Percentiles rank a stretch among this genome's conserved stretches.
Conservation (phyloP, 139 green algal species). For the Yamagishiella unicocca region DNA sequence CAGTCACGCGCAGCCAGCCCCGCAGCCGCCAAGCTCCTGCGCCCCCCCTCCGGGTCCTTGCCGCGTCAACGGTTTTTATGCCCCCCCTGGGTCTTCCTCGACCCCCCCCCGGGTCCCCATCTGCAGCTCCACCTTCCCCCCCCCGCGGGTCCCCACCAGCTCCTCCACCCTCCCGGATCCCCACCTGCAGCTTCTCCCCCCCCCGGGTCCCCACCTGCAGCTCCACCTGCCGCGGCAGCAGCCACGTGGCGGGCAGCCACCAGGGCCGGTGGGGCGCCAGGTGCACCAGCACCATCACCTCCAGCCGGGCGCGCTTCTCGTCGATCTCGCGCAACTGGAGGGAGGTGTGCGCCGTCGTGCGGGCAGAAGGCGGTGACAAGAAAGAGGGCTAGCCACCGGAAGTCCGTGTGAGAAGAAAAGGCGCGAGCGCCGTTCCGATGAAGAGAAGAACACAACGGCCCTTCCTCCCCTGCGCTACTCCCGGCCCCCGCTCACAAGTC, state of each 20-base stretch:
- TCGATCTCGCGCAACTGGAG: slow-evolving; percentile 6
- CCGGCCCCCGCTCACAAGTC: not conserved
- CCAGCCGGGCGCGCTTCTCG: slow-evolving; percentile 19
- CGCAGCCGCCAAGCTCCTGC: too few relatives aligned
- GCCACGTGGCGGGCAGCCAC: slow-evolving; percentile 35
- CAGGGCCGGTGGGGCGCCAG: slow-evolving; percentile 26
- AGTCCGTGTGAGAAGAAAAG: too few relatives aligned
- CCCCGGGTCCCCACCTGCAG: slow-evolving; percentile 6
- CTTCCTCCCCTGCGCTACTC: not conserved
- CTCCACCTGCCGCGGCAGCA: not conserved
- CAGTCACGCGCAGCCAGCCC: too few relatives aligned
- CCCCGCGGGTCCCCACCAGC: not conserved
- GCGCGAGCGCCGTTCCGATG: too few relatives aligned
- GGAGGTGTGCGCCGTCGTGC: too few relatives aligned
- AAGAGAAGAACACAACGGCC: not conserved
- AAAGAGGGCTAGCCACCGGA: too few relatives aligned
- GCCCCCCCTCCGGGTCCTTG: too few relatives aligned
- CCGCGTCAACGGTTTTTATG: too few relatives aligned
- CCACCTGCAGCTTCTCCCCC: too few relatives aligned
- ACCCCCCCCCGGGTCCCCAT: too few relatives aligned
- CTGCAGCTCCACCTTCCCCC: too few relatives aligned
- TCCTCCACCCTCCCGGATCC: not conserved
- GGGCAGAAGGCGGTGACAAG: not conserved
- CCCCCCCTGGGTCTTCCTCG: too few relatives aligned
- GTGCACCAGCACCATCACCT: not conserved